Base-by-base conservation (phyloP, 1,284 basidiomycete genomes). In the Ganoderma multipileum region DNA sequence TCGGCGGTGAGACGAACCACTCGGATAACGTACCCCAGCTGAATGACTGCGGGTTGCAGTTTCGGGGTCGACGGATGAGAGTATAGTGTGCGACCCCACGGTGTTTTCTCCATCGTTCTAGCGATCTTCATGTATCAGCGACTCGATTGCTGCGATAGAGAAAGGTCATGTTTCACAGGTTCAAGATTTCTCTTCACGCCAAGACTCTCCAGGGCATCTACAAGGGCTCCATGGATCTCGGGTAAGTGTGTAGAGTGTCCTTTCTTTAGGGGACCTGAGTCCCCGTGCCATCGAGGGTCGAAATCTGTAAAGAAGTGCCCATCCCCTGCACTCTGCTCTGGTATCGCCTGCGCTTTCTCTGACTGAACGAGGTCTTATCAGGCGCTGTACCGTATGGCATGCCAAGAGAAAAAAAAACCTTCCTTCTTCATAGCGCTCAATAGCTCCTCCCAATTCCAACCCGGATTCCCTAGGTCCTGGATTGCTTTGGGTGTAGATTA, bases 361-460 rank as follows among this genome's bases (percentile, higher is more conserved):
- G 67, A 66, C 70, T 71, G 57, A 6, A 36, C 16, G 20, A 18
- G 39, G 14, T 33, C 28, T 44, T 28, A n/a, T 52, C 23, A 42
- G 41, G 9, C 5, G n/a, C 20, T 12, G 3, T 28, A 8, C 33
- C 33, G 20, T 44, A 20, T 44, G 6, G 16, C 6, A 20, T 26
- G 20, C n/a, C 23, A 39, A 20, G 36, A 28, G 38, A 14, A 11
- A 7, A 12, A 4, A 26, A 12, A 18, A 44, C 66, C 0, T 26
- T 67, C 70, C 60, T 71, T 71, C 54, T 68, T 58, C 23, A 73
- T 33, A 50, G 73, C 71, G 57, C 69, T 72, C 55, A 72, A 59
- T 42, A 73, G 68, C 42, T 67, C 44, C 18, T 72, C 41, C 76
- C 76, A 77, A 68, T 75, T 76, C 76, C 73, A 77, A 0, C 75